Evolutionary conservation across 2,329 filamentous ascomycete genomes (phyloP).

Genomic region (Verticillium tricorpus): DNA sequence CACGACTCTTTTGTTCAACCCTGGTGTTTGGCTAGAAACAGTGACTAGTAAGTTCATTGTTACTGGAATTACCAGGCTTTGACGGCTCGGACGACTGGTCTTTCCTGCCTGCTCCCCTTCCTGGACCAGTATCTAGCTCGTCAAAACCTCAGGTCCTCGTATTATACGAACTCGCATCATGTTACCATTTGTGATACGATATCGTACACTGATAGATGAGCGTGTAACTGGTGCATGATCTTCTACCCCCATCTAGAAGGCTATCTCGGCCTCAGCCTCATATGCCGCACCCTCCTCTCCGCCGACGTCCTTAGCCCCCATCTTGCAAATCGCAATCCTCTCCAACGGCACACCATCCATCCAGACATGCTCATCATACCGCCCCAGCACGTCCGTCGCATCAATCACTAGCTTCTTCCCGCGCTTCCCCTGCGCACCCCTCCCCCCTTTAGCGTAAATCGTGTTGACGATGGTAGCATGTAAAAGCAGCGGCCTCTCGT

Average conservation of each 20-base stretch:
- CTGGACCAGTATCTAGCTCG: too few relatives aligned
- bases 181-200: too few relatives aligned
- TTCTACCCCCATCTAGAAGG: constrained; percentile 18
- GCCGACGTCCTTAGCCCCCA: constrained; percentile 71
- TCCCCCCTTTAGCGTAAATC: constrained; percentile 58
- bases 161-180: too few relatives aligned
- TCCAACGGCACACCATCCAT: constrained; percentile 63
- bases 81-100: too few relatives aligned
- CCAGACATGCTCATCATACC: constrained; percentile 66
- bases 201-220: too few relatives aligned
- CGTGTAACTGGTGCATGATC: background rate
- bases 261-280: constrained; percentile 47
- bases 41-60: too few relatives aligned
- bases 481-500: constrained; percentile 62
- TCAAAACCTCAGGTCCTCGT: too few relatives aligned
- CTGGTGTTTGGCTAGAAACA: too few relatives aligned
- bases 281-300: constrained; percentile 50
- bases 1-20: too few relatives aligned
- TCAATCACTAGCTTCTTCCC: constrained; percentile 42
- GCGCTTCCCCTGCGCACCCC: constrained; percentile 12
- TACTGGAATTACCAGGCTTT: too few relatives aligned
- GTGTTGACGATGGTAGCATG: constrained; percentile 89
- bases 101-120: too few relatives aligned
- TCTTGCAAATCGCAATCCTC: constrained; percentile 72
- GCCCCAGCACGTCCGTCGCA: constrained; percentile 48